Base-by-base conservation (phyloP, 2,329 filamentous ascomycete genomes). In the Fusarium miscanthi region DNA sequence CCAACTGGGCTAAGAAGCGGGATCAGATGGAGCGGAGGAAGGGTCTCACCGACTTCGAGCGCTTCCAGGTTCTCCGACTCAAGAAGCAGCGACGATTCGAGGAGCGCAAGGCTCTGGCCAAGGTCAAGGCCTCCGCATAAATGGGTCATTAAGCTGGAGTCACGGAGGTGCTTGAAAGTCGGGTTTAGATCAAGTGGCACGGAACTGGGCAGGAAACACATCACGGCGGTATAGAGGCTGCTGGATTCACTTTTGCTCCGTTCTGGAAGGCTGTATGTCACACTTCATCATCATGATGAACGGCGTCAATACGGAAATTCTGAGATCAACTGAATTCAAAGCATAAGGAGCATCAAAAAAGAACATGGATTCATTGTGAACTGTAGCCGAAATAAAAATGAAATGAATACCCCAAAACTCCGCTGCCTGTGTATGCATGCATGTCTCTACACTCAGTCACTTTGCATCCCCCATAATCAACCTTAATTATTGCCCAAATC, bases 71-170 rank as follows among this genome's bases (percentile, higher is more conserved):
- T 81, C 90, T 98, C 91, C 92, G 95, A 87, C 90, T 98, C 87
- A 97, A 95, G 93, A 99, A 99, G 92, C 95, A 98, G 92, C 94
- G 95, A 85, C 93, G 95, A 85, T 98, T 97, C 88, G 95, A 98
- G 90, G 92, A 97, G 87, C 93, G 93, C 88, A 98, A 98, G 93
- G 92, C 94, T 82, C 89, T 97, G 84, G 94, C 94, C 84, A 97
- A 97, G 91, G 88, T 97, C 87, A 93, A 93, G 89, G 92, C 93
- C 81, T 87, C 92, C 80, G 92, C 93, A 85, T 94, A 93, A 87
- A 83, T 81, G 75, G 73, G 77, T 76, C 72, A 83, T 84, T 81
- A 74, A 74, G 75, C 67, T 77, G 76, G 76, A 78, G 76, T 78
- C 73, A 75, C 72, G 82, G 76, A 74, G 77, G 76, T 77, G 76